A percentile compares a stretch with the other conserved stretches of the same genome.
Conservation (phyloP, 2,329 filamentous ascomycete species). For the Didymella pomorum region DNA sequence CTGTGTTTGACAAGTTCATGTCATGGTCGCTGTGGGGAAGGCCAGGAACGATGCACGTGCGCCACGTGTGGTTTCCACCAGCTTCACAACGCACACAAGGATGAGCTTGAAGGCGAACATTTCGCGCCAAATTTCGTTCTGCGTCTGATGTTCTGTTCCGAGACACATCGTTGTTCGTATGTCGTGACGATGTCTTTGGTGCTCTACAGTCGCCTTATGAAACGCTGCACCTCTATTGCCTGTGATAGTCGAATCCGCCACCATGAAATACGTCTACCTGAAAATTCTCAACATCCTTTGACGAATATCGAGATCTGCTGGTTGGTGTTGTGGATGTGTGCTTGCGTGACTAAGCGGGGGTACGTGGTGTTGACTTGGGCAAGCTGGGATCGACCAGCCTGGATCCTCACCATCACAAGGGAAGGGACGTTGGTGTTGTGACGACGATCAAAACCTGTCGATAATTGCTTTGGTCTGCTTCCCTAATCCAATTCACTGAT, state of each 20-base stretch:
- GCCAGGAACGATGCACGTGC: conserved; percentile 35
- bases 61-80: conserved; percentile 26
- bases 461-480: neutral
- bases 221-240: neutral
- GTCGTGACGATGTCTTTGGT: neutral
- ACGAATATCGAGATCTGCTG: neutral
- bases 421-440: neutral
- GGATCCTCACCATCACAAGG: neutral
- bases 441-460: neutral
- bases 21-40: conserved; percentile 25
- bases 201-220: neutral
- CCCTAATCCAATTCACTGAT: neutral
- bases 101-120: neutral
- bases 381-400: neutral
- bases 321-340: neutral
- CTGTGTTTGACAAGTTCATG: conserved; percentile 24
- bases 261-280: neutral
- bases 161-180: no score
- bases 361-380: conserved; percentile 10
- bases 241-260: neutral
- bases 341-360: conserved; percentile 13
- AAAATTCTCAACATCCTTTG: neutral
- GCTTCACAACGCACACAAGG: conserved; percentile 16
- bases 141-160: neutral
- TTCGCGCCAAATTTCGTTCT: neutral